phyloP scores from a whole-genome alignment of 305 asterid genomes.

The Andrographis paniculata region DNA sequence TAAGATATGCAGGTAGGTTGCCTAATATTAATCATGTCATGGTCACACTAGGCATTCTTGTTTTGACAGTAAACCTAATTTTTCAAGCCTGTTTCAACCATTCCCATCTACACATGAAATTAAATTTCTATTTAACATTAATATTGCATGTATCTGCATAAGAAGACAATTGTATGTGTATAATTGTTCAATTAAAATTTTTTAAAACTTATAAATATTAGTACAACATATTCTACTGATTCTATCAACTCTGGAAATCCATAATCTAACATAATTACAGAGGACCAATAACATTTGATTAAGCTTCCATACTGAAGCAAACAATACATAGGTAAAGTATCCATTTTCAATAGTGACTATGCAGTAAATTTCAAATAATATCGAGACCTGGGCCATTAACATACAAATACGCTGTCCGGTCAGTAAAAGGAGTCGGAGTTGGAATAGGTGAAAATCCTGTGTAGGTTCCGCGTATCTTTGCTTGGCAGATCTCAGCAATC shows the following conservation, averaged over 20 bases:
- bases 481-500: constrained; percentile 42
- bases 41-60: background rate
- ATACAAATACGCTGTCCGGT: constrained; percentile 38
- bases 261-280: background rate
- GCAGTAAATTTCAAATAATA: background rate
- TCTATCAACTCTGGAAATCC: background rate
- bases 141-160: too few species aligned
- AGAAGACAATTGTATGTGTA: too few species aligned
- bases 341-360: background rate
- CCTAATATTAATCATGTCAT: constrained; percentile 29
- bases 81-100: constrained; percentile 47
- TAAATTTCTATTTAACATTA: too few species aligned
- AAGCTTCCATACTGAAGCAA: background rate
- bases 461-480: constrained; percentile 48
- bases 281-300: too few species aligned
- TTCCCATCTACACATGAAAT: too few species aligned
- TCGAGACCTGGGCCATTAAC: constrained; percentile 21
- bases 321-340: background rate
- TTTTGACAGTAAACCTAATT: constrained; percentile 8
- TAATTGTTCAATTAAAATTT: too few species aligned
- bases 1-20: constrained; percentile 40
- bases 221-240: too few species aligned
- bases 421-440: constrained; percentile 19
- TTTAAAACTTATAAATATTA: too few species aligned
- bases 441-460: constrained; percentile 53